These are phyloP conservation scores for Pythium aristosporum DNA, from an alignment of 352 stramenopile species.

Conservation along the genomic window DNA sequence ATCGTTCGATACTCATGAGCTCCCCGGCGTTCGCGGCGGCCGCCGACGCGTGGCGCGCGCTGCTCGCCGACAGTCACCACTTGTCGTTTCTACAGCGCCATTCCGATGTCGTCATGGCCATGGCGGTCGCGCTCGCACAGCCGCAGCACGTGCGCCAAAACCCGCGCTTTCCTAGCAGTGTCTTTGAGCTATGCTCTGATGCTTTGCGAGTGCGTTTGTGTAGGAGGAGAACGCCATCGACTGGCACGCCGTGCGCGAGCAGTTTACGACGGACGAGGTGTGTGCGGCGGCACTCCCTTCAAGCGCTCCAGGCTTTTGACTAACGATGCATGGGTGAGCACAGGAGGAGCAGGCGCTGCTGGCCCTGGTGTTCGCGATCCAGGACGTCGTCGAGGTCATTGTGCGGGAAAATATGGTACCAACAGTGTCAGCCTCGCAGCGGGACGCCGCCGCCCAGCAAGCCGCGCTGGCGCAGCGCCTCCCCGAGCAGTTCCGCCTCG, in stretches of 20 bases:
- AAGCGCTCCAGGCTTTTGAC: neutral
- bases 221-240: slow-evolving; percentile 18
- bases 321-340: neutral
- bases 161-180: neutral
- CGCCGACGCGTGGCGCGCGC: slow-evolving; percentile 41
- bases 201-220: neutral
- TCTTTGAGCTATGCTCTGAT: neutral
- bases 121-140: slow-evolving; percentile 39
- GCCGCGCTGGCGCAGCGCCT: slow-evolving; percentile 39
- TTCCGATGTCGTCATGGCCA: slow-evolving; percentile 28
- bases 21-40: slow-evolving; percentile 30
- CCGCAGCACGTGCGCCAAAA: slow-evolving; percentile 5
- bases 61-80: slow-evolving; percentile 33
- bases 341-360: slow-evolving; percentile 48
- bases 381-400: slow-evolving; percentile 42
- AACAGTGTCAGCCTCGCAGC: slow-evolving; percentile 23
- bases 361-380: slow-evolving; percentile 35
- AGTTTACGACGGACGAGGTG: slow-evolving; percentile 22
- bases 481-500: slow-evolving; percentile 38
- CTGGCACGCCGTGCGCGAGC: slow-evolving; percentile 19
- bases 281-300: neutral
- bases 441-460: slow-evolving; percentile 32
- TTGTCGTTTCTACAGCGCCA: slow-evolving; percentile 30
- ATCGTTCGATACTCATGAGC: neutral
- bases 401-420: slow-evolving; percentile 46